Base-by-base conservation (phyloP, 2,329 filamentous ascomycete species). In the Aspergillus sp. region DNA sequence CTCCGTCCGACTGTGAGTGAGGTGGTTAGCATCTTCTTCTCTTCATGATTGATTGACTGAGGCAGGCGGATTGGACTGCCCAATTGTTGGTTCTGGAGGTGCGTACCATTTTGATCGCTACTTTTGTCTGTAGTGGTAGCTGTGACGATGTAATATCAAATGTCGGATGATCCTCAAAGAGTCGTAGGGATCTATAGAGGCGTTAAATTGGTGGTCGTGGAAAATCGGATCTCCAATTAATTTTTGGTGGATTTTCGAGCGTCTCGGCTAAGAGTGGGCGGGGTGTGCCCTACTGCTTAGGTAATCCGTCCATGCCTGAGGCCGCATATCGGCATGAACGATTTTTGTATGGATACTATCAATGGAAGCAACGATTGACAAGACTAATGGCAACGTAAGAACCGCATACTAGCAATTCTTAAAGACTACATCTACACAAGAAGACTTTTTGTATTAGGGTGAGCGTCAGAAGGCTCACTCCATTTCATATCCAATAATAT, bases 1-100 rank as follows among this genome's bases (percentile, higher is more conserved):
- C 93, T 97, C 91, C 91, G 90, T 97, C 91, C 90, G 91, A 97
- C 93, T 96, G 61, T 52, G 19, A 19, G 19, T 2, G 19, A 33
- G 19, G 26, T 39, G 41, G 9, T 19, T 11, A 9, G 13, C 28
- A 31, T 19, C 19, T 19, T 19, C 19, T 19, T 19, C 19, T 19
- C 19, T 19, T 19, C 19, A 19, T 19, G 19, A 19, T 19, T 19
- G 19, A 19, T 19, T 19, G 19, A 19, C 19, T 19, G 19, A 19
- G 19, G 19, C 19, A 19, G 19, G 19, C 4, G 19, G 19, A 19
- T 19, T 19, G 19, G 2, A 19, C 4, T 19, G 19, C 19, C 19
- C 19, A 19, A 19, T 19, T 19, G 2, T 19, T 19, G 19, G 19
- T 19, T 19, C 19, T 19, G 31, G 33, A 9, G 37, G 13, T 10